Evolutionary conservation across 768 basidiomycete species (phyloP).

Genomic region (Tylopilus sp.): DNA sequence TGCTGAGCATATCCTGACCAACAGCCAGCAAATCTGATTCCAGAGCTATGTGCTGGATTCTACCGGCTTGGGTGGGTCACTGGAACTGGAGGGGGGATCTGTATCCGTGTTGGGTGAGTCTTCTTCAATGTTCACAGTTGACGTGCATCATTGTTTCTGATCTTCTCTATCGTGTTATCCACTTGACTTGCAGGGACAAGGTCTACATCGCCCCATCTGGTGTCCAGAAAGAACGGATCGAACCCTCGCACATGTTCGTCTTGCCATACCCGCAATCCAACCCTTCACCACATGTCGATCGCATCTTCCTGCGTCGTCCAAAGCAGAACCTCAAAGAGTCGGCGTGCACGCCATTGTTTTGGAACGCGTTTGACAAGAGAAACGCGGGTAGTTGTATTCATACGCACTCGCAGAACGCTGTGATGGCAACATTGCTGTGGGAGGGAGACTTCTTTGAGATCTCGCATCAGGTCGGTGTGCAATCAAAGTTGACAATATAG

Average conservation of each 20-base stretch:
- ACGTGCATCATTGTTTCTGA: background rate
- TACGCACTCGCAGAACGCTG: constrained; percentile 87
- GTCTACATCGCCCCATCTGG: constrained; percentile 88
- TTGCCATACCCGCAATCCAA: constrained; percentile 67
- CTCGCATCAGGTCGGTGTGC: constrained; percentile 64
- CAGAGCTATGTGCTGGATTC: constrained; percentile 79
- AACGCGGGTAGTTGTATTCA: constrained; percentile 86
- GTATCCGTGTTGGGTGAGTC: constrained; percentile 63
- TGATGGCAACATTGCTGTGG: constrained; percentile 84
- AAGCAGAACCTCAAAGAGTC: constrained; percentile 72
- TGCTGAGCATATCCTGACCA: background rate
- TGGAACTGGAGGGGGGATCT: constrained; percentile 82
- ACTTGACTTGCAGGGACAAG: constrained; percentile 52
- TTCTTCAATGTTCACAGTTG: background rate
- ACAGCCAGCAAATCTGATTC: constrained; percentile 90
- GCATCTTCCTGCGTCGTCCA: constrained; percentile 77
- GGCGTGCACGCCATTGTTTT: constrained; percentile 87
- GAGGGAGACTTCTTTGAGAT: constrained; percentile 68
- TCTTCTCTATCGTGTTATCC: background rate
- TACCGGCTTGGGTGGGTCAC: constrained; percentile 92
- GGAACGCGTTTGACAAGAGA: constrained; percentile 83
- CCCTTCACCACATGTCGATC: constrained; percentile 60
- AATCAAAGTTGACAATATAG: background rate
- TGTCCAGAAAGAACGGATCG: constrained; percentile 87
- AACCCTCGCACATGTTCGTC: constrained; percentile 82